phyloP scores from a whole-genome alignment of 306 rosid genomes.

The Lathyrus aphaca region DNA sequence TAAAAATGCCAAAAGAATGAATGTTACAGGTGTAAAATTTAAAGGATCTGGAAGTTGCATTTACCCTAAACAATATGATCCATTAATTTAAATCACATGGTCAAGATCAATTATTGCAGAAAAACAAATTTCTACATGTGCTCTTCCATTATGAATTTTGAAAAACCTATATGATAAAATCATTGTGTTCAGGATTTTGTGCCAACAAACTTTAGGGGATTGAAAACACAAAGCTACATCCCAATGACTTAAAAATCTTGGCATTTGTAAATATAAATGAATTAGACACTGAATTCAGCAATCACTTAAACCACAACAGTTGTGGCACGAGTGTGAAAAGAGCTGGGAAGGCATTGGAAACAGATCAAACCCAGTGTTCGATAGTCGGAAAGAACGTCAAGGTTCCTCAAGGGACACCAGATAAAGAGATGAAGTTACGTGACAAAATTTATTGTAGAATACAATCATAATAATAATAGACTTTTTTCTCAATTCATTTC shows the following conservation, averaged over 20 bases:
- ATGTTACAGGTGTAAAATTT: no score
- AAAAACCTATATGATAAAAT: neutral
- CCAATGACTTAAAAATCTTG: neutral
- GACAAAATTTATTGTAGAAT: conserved; percentile 27
- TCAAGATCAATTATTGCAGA: no score
- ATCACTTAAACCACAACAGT: conserved; percentile 8
- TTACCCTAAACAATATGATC: neutral
- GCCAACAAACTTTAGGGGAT: neutral
- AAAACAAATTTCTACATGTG: no score
- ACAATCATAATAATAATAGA: conserved; percentile 3
- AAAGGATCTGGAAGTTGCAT: no score
- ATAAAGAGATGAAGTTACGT: conserved; percentile 5
- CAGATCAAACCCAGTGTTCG: neutral
- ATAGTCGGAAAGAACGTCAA: neutral
- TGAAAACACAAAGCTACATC: neutral
- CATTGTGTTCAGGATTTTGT: neutral
- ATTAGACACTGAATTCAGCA: conserved; percentile 13
- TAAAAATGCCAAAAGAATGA: no score
- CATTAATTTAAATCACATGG: no score
- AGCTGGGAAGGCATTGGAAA: neutral
- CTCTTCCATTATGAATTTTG: neutral
- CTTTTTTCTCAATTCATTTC: neutral
- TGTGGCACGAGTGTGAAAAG: neutral
- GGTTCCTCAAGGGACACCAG: conserved; percentile 3
- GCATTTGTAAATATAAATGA: conserved; percentile 22